Evolutionary conservation across 2,329 filamentous ascomycete genomes (phyloP), one percentile per base, ranked within the genome.

Genomic region (Arthrobotrys pseudoclavata): DNA sequence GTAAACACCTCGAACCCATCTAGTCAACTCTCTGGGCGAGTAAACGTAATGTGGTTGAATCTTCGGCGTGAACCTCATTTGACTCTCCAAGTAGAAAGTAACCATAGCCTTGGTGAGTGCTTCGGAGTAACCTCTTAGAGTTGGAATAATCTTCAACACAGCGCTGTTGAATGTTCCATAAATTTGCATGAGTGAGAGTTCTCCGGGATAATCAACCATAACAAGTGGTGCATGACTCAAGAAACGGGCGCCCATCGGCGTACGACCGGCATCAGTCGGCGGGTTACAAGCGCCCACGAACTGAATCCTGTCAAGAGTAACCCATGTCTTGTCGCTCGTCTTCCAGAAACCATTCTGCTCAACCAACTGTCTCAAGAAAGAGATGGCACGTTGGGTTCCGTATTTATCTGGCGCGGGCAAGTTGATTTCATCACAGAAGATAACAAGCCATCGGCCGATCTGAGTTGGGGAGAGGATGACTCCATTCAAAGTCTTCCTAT

Each of bases 351-450:
- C 96, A 81, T 98, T 98, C 83, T 99, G 96, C 84, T 99, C 96
- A 60, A 99, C 94, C 79, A 99, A 90, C 84, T 99, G 96, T 81
- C 96, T 91, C 80, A 99, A 85, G 88, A 99, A 99, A 4, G 96
- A 96, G 80, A 99, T 99, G 37, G 96, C 96, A 79, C 96, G 91
- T 84, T 99, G 96, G 1, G 96, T 99, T 69, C 94, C 95, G 83
- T 99, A 99, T 82, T 94, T 95, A 85, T 99, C 96, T 2, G 96
- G 96, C 3, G 96, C 95, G 5, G 96, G 96, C 86, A 99, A 87
- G 84, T 99, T 99, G 86, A 99, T 99, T 84, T 99, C 96, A 83
- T 99, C 96, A 82, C 96, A 99, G 87, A 99, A 99, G 79, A 99
- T 90, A 53, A 99, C 95, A 42, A 99, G 88, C 96, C 96, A 99